Evolutionary conservation across 2,329 filamentous ascomycete species (phyloP).

Genomic region (Aspergillus oerlinghausenensis): DNA sequence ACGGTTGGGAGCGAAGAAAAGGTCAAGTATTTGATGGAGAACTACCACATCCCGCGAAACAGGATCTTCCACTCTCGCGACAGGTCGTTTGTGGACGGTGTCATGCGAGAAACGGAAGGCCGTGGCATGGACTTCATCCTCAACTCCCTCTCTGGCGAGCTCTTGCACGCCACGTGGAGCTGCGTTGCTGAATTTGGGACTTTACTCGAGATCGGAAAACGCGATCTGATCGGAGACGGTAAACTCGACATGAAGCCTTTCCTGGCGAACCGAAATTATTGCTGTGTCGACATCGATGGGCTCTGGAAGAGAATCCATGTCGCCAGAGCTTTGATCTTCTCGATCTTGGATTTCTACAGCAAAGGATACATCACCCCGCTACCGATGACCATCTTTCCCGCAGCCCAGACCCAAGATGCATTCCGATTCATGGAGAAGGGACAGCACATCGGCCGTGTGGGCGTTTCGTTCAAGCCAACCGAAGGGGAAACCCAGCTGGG

Average conservation of each 20-base stretch:
- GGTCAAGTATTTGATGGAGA: slow-evolving; percentile 12
- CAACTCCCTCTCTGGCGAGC: slow-evolving; percentile 25
- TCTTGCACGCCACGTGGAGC: slow-evolving; percentile 24
- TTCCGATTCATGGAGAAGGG: too few species aligned
- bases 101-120: slow-evolving; percentile 17
- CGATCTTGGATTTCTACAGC: neutral
- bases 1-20: slow-evolving; percentile 24
- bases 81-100: slow-evolving; percentile 10
- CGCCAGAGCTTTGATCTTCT: neutral
- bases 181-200: slow-evolving; percentile 21
- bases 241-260: slow-evolving; percentile 16
- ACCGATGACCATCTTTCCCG: too few species aligned
- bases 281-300: slow-evolving; percentile 6
- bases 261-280: slow-evolving; percentile 9
- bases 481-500: slow-evolving; percentile 4
- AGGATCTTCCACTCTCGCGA: slow-evolving; percentile 25
- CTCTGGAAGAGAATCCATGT: neutral
- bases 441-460: too few species aligned
- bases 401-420: too few species aligned
- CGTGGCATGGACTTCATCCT: slow-evolving; percentile 25
- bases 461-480: too few species aligned
- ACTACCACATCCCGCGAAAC: slow-evolving; percentile 12
- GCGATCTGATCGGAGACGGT: neutral
- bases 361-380: too few species aligned
- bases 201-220: slow-evolving; percentile 20